Evolutionary conservation across 257 asterid species (phyloP).

Genomic region (Fraxinus anomala): DNA sequence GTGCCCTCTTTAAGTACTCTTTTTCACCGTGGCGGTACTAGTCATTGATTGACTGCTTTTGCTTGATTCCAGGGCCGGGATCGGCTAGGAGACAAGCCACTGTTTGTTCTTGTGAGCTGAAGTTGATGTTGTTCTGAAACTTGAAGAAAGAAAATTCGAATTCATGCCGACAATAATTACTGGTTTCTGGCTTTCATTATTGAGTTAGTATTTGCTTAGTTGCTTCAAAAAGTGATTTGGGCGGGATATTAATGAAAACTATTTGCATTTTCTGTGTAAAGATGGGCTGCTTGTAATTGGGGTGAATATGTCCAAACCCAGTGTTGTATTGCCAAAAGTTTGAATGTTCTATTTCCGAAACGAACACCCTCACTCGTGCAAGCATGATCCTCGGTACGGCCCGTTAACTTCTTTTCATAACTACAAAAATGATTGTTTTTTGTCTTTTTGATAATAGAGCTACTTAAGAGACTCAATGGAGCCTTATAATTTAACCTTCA

Average conservation of each 20-base stretch:
- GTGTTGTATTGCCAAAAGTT: neutral
- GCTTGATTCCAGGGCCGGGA: constrained; percentile 66
- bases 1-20: neutral
- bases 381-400: no score
- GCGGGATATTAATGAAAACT: neutral
- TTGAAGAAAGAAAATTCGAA: neutral
- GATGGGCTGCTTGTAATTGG: neutral
- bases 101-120: constrained; percentile 78
- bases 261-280: neutral
- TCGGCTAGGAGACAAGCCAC: constrained; percentile 59
- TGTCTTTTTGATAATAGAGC: no score
- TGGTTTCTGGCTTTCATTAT: neutral
- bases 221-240: neutral
- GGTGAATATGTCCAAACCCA: neutral
- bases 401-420: no score
- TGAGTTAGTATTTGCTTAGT: neutral
- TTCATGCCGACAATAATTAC: neutral
- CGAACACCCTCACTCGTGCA: no score
- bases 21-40: neutral
- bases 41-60: constrained; percentile 18
- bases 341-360: neutral
- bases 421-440: no score
- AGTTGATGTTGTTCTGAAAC: constrained; percentile 11
- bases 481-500: no score
- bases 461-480: no score